phyloP scores from a whole-genome alignment of 345 rosid genomes.

The Hibiscus mutabilis region DNA sequence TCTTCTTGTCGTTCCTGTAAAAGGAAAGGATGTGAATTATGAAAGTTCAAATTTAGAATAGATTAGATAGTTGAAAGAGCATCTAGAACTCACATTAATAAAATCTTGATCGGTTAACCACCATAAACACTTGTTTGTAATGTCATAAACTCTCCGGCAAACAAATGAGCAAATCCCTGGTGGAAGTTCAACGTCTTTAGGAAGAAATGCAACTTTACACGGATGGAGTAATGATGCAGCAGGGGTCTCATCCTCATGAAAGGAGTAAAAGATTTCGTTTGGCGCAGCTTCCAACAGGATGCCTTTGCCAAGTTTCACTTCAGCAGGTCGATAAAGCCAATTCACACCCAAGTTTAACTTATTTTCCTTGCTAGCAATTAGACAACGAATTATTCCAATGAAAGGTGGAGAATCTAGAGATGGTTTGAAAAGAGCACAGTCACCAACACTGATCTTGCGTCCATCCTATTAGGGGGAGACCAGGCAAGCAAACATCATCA shows the following conservation, averaged over 20 bases:
- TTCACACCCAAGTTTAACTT: slow-evolving; percentile 53
- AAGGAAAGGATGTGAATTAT: no score
- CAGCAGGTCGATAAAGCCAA: slow-evolving; percentile 89
- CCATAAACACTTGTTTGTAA: slow-evolving; percentile 62
- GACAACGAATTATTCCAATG: slow-evolving; percentile 67
- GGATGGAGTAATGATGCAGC: slow-evolving; percentile 88
- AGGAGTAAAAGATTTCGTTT: slow-evolving; percentile 89
- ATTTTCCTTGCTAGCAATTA: slow-evolving; percentile 43
- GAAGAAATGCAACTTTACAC: slow-evolving; percentile 92
- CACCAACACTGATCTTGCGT: slow-evolving; percentile 76
- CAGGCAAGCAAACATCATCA: not conserved
- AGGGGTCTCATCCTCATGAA: slow-evolving; percentile 89
- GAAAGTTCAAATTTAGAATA: no score
- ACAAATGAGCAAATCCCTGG: slow-evolving; percentile 74
- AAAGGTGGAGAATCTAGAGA: slow-evolving; percentile 77
- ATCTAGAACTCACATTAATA: slow-evolving; percentile 55
- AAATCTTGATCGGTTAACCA: slow-evolving; percentile 91
- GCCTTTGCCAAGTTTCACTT: slow-evolving; percentile 82
- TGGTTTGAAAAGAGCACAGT: slow-evolving; percentile 86
- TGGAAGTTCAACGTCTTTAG: slow-evolving; percentile 68
- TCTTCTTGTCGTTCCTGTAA: slow-evolving; percentile 62
- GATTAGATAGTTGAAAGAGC: not conserved
- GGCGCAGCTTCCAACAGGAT: slow-evolving; percentile 76
- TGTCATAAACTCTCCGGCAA: slow-evolving; percentile 81
- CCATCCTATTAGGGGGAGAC: slow-evolving; percentile 47